Evolutionary conservation across 164 flowering plant species (phyloP), one percentile per base, ranked within the genome.

Genomic region (Paratinospora sagittata): DNA sequence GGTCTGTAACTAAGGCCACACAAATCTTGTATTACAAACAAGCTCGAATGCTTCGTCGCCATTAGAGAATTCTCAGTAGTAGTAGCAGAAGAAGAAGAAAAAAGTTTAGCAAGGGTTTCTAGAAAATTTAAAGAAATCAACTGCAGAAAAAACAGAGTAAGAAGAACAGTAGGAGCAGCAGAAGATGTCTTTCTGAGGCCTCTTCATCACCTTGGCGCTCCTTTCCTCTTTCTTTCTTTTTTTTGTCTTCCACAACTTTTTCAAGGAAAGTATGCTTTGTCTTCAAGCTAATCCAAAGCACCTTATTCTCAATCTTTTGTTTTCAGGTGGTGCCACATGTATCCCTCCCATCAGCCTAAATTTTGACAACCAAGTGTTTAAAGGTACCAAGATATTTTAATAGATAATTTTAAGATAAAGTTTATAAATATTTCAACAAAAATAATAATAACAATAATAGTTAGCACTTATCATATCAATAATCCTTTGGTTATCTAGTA

Each of bases 21-120:
- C 70, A 78, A 77, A 8, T 82, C 80, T 24, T 79, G 75, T 68
- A 84, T 75, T 26, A 79, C 49, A 23, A 84, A 82, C 52, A 77
- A 81, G 19, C 79, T 70, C 41, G 83, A 74, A 19, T 82, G 74
- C 82, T 78, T 79, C 72, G 80, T 68, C 75, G 86, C 86, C 89
- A 83, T 85, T n/a, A n/a, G 55, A 66, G 52, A 70, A 65, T 34
- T 58, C 36, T 66, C 63, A 27, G 10, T 1, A 27, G 27, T 6
- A 43, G 12, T 26, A 26, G 43, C 24, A 14, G 64, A 64, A 69
- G 33, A 19, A 26, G 64, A 55, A 27, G 45, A 62, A 68, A 63
- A 63, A 79, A 75, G 72, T n/a, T n/a, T n/a, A n/a, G n/a, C n/a
- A n/a, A n/a, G n/a, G n/a, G n/a, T n/a, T n/a, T n/a, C n/a, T n/a